Evolutionary conservation across 2,329 filamentous ascomycete genomes (phyloP), one percentile per base, ranked within the genome.

Genomic region (Hymenoscyphus fructigenus): DNA sequence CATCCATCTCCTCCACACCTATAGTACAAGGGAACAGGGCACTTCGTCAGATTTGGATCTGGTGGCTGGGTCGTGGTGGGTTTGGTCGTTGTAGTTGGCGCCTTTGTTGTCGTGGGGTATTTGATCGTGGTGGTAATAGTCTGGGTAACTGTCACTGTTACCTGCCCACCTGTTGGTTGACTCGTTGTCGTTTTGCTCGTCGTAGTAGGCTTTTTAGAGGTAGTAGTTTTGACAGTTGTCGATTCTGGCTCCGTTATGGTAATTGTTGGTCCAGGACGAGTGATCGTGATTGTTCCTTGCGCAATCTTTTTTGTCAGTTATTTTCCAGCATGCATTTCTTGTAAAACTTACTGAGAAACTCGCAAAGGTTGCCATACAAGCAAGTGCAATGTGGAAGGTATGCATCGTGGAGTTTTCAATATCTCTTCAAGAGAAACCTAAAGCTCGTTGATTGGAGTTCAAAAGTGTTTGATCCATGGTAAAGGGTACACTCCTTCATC

Each of bases 1-100:
- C 29, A 64, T 14, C 36, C 41, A 2, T 26, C n/a, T 10, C 62
- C 62, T 15, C 62, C 62, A 57, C 62, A 64, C 20, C 57, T 44
- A 57, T 64, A 64, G 56, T 64, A 64, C 32, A 53, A 60, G 7
- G 62, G 62, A 5, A 64, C 62, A 32, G 62, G 62, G 50, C 62
- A 64, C 26, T 64, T 64, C 10, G 62, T 64, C 15, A 32, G 20
- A 44, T 64, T 64, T 17, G 62, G 62, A 47, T 60, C 62, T 20
- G 57, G 47, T 20, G 62, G 29, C 32, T 38, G n/a, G 36, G 62
- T 56, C 6, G 57, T 60, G 20, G 34, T 57, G 5, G 29, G n/a
- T 34, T 38, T 57, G 2, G 47, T 60, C 10, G 44, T 57, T 17
- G 62, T 38, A 23, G 62, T 34, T 38, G 58, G 23, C 10, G 32